phyloP scores from a whole-genome alignment of 2,329 filamentous ascomycete species.

The Trichoderma oligosporum region DNA sequence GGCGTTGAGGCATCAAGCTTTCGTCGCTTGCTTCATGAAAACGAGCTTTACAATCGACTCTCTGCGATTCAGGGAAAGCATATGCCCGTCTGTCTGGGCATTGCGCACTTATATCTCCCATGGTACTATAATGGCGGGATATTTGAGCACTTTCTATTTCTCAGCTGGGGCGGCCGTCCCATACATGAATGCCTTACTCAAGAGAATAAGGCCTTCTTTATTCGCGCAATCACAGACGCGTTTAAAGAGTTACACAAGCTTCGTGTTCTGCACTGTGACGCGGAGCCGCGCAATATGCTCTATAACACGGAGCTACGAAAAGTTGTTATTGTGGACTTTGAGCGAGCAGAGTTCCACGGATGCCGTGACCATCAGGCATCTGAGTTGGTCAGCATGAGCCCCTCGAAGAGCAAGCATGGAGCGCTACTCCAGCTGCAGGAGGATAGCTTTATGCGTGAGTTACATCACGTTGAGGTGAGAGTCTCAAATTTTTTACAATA shows the following conservation, averaged over 20 bases:
- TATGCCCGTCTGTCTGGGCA: constrained; percentile 36
- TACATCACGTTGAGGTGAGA: no score
- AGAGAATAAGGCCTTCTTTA: not conserved
- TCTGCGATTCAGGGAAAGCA: constrained; percentile 30
- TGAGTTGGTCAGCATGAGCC: no score
- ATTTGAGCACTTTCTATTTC: constrained; percentile 33
- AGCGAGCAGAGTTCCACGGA: no score
- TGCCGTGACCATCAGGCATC: no score
- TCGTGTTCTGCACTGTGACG: constrained; percentile 29
- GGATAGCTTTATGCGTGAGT: no score
- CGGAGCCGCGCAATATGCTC: constrained; percentile 32
- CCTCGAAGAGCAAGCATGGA: no score
- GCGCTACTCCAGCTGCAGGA: no score
- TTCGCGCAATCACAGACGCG: not conserved
- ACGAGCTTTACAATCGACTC: constrained; percentile 31
- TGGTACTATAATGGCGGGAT: constrained; percentile 33
- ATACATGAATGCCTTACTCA: not conserved
- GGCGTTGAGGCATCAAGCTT: constrained; percentile 31
- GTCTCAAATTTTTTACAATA: no score
- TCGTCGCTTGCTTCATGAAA: constrained; percentile 28
- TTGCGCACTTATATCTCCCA: constrained; percentile 28
- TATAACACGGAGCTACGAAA: constrained; percentile 25
- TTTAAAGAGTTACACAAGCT: constrained; percentile 20
- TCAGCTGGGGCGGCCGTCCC: constrained; percentile 29
- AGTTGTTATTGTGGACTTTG: constrained; percentile 34